Evolutionary conservation across 139 green algal genomes (phyloP).

Genomic region (Chlamydomonas asymmetrica): DNA sequence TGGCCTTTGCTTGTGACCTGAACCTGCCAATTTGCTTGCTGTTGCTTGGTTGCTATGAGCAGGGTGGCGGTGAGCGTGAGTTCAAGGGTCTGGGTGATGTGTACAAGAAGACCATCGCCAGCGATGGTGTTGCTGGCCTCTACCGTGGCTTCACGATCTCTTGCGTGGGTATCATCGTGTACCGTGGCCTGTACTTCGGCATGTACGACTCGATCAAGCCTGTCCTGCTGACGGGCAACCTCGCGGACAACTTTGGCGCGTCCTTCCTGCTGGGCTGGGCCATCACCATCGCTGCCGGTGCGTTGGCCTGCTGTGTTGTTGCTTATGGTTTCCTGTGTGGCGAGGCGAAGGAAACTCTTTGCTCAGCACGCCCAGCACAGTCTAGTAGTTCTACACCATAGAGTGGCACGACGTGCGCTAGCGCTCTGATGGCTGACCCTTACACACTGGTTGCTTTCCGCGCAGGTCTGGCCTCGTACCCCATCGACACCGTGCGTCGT

Average conservation of each 20-base stretch:
- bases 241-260: conserved; percentile 54
- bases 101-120: conserved; percentile 78
- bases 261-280: conserved; percentile 63
- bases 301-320: neutral
- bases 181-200: conserved; percentile 98
- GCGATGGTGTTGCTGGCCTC: conserved; percentile 57
- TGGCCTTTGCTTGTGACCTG: neutral
- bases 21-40: neutral
- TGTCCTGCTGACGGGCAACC: conserved; percentile 62
- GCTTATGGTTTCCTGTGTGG: conserved; percentile 20
- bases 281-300: conserved; percentile 60
- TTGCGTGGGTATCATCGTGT: conserved; percentile 98
- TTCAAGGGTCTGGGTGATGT: conserved; percentile 88
- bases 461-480: conserved; percentile 90
- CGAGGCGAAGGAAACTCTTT: no score
- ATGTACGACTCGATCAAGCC: conserved; percentile 98
- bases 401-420: no score
- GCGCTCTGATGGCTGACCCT: conserved; percentile 84
- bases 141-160: conserved; percentile 81
- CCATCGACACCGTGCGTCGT: conserved; percentile 98
- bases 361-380: no score
- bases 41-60: neutral
- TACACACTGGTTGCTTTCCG: conserved; percentile 76
- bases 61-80: conserved; percentile 43
- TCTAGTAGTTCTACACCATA: no score